Conservation (phyloP, 163 green algal genomes). For the Scenedesmus sp. region DNA sequence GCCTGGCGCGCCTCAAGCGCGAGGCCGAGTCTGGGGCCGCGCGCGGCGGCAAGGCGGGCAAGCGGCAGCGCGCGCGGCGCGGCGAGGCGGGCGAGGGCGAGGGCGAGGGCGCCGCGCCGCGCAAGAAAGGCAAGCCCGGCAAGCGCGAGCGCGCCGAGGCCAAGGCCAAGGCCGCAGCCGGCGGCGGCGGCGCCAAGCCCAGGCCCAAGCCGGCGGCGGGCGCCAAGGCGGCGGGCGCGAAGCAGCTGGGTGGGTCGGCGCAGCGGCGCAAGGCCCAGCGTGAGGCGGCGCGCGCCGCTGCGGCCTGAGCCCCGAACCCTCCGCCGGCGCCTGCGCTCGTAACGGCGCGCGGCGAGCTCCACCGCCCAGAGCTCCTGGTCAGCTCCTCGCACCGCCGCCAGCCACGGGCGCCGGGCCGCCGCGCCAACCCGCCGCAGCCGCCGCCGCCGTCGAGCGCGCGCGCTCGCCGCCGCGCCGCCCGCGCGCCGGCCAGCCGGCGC, state of each 20-base stretch:
- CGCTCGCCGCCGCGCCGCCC: too few relatives aligned
- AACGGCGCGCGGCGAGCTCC: too few relatives aligned
- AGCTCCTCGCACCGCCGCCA: too few relatives aligned
- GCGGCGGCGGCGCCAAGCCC: constrained; percentile 41
- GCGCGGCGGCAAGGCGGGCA: constrained; percentile 9
- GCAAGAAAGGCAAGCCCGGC: constrained; percentile 21
- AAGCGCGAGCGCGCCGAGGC: constrained; percentile 34
- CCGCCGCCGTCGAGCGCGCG: too few relatives aligned
- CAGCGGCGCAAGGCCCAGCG: constrained; percentile 6
- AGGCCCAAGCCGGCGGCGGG: background rate
- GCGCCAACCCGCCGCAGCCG: too few relatives aligned
- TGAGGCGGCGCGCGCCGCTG: constrained; percentile 7
- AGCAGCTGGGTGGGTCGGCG: background rate
- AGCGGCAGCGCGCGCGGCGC: constrained; percentile 12
- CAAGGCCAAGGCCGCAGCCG: constrained; percentile 17
- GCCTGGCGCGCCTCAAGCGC: constrained; percentile 27
- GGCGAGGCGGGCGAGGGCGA: background rate
- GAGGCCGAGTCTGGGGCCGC: constrained; percentile 23
- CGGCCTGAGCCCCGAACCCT: background rate
- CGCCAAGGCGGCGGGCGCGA: background rate
- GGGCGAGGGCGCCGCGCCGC: background rate
- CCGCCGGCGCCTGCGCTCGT: background rate
- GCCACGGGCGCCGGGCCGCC: too few relatives aligned
- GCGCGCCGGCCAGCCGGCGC: too few relatives aligned
- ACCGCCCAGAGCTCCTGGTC: too few relatives aligned